Conservation (phyloP, 768 basidiomycete genomes). For the Rhizopogon vinicolor region DNA sequence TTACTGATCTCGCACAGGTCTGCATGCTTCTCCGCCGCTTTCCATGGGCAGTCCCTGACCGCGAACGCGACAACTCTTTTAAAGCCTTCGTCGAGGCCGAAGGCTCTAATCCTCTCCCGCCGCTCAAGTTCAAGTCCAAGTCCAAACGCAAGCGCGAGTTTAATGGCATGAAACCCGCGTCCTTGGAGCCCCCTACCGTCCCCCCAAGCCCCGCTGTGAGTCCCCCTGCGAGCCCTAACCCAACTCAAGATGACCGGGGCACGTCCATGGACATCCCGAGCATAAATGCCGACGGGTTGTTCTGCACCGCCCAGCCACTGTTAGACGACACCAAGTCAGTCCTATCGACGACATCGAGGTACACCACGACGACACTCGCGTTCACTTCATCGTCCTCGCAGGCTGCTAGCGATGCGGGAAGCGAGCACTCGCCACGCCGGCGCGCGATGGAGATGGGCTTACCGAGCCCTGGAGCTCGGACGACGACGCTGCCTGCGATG, state of each 20-base stretch:
- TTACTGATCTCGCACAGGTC: conserved; percentile 13
- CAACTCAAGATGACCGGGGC: background rate
- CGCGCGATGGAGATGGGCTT: conserved; percentile 11
- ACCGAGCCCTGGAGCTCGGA: conserved; percentile 18
- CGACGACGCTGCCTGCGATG: conserved; percentile 31
- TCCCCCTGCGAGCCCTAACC: conserved; percentile 8
- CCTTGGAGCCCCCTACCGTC: background rate
- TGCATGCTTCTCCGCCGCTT: conserved; percentile 98
- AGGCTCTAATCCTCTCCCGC: conserved; percentile 61
- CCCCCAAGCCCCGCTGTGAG: conserved; percentile 7
- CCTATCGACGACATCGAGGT: conserved; percentile 3
- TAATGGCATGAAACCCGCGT: background rate
- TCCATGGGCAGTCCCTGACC: conserved; percentile 98
- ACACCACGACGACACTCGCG: conserved; percentile 6
- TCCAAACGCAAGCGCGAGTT: background rate
- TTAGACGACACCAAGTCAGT: conserved; percentile 13
- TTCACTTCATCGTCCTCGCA: conserved; percentile 9
- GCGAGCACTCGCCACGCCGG: conserved; percentile 11
- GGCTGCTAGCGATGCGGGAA: conserved; percentile 10
- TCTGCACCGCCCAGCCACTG: too few species aligned
- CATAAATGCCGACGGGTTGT: background rate
- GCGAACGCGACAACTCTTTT: conserved; percentile 89
- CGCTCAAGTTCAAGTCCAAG: conserved; percentile 14
- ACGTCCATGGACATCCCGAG: background rate
- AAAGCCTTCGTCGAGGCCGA: conserved; percentile 90